A percentile compares a stretch with the other conserved stretches of the same genome.
Conservation (phyloP, 768 basidiomycete genomes). For the Goffeauzyma gilvescens region DNA sequence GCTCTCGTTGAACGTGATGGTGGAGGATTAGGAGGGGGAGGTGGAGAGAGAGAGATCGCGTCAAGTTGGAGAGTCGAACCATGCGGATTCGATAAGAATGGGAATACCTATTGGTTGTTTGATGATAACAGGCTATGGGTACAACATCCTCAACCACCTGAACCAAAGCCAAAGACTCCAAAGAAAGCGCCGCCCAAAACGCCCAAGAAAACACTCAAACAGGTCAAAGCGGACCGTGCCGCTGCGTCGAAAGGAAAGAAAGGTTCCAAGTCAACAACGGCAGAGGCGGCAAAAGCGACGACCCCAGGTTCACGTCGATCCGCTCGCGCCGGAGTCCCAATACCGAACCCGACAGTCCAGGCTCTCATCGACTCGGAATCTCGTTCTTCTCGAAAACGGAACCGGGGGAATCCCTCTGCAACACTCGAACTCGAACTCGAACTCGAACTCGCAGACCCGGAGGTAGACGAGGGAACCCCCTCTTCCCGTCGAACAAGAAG, state of each 20-base stretch:
- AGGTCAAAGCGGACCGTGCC: conserved; percentile 10
- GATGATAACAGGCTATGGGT: conserved; percentile 32
- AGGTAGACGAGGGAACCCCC: too few relatives aligned
- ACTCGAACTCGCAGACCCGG: too few relatives aligned
- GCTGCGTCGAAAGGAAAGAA: conserved; percentile 7
- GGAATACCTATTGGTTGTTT: conserved; percentile 32
- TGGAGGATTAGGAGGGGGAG: too few relatives aligned
- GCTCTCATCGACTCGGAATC: too few relatives aligned
- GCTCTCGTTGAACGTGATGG: conserved; percentile 27
- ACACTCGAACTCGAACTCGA: too few relatives aligned
- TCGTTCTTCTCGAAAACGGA: too few relatives aligned
- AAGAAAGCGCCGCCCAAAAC: conserved; percentile 8
- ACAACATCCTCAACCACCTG: conserved; percentile 21
- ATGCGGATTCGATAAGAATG: conserved; percentile 30
- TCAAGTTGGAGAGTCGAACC: conserved; percentile 31
- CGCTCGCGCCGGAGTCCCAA: background rate
- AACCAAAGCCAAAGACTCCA: conserved; percentile 13
- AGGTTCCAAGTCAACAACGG: too few relatives aligned
- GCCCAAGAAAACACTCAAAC: conserved; percentile 15
- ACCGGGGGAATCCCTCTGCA: too few relatives aligned
- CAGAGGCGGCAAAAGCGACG: background rate
- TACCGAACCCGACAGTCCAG: too few relatives aligned
- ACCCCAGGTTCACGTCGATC: too few relatives aligned
- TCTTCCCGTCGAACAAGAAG: too few relatives aligned
- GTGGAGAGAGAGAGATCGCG: too few relatives aligned